Evolutionary conservation across 2,329 filamentous ascomycete species (phyloP).

Genomic region (Cephalotrichum gorgonifer): DNA sequence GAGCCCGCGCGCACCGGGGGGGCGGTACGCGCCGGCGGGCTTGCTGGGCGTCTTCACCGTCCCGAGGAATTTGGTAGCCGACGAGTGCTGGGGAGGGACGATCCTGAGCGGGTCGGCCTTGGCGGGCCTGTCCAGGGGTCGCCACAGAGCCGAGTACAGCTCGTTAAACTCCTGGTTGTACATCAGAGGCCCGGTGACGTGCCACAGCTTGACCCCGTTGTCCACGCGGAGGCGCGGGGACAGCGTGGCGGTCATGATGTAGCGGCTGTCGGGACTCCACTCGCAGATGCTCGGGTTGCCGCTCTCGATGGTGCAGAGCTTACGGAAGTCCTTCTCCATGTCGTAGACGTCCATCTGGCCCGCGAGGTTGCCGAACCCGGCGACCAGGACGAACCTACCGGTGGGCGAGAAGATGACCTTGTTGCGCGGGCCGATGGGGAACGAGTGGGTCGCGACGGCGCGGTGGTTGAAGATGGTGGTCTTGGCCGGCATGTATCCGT

Average conservation of each 20-base stretch:
- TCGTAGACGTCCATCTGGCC: constrained; percentile 95
- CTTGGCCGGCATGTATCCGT: constrained; percentile 98
- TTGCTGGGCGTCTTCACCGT: constrained; percentile 92
- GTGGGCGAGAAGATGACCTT: constrained; percentile 92
- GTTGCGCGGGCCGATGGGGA: constrained; percentile 81
- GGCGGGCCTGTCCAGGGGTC: constrained; percentile 57
- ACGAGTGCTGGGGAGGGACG: constrained; percentile 69
- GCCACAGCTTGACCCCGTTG: constrained; percentile 93
- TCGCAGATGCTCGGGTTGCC: constrained; percentile 93
- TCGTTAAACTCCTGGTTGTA: constrained; percentile 94
- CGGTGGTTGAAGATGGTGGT: constrained; percentile 94
- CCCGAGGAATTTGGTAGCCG: constrained; percentile 70
- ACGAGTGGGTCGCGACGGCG: constrained; percentile 72
- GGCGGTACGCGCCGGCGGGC: constrained; percentile 92
- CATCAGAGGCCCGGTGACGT: constrained; percentile 79
- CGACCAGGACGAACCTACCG: constrained; percentile 84
- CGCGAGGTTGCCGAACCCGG: constrained; percentile 93
- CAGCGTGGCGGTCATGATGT: constrained; percentile 95
- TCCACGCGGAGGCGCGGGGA: constrained; percentile 91
- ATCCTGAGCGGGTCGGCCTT: constrained; percentile 62
- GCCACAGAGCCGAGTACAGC: constrained; percentile 84
- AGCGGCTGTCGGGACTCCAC: constrained; percentile 93
- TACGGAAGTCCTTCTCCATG: constrained; percentile 83
- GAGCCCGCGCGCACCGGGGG: constrained; percentile 82
- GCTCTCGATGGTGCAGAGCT: constrained; percentile 88